Evolutionary conservation across 257 asterid genomes (phyloP).

Genomic region (Solanum pimpinellifolium): DNA sequence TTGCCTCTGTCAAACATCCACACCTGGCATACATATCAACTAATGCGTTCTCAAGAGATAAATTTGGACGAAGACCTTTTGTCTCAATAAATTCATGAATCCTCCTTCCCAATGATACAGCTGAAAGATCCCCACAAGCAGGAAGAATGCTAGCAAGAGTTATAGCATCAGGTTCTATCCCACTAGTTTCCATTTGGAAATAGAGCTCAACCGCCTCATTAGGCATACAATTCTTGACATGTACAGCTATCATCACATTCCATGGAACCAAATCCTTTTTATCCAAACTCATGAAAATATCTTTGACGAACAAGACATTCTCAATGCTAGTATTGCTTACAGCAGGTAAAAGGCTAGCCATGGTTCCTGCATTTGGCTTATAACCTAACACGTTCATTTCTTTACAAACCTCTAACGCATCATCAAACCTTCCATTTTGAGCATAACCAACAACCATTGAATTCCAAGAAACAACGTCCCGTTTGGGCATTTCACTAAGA

Average conservation of each 20-base stretch:
- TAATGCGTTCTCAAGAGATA: slow-evolving; percentile 71
- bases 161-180: slow-evolving; percentile 48
- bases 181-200: slow-evolving; percentile 42
- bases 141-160: slow-evolving; percentile 81
- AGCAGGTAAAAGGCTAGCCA: slow-evolving; percentile 91
- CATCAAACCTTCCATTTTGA: slow-evolving; percentile 54
- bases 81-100: slow-evolving; percentile 41
- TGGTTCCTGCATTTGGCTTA: slow-evolving; percentile 64
- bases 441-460: slow-evolving; percentile 72
- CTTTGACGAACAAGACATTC: slow-evolving; percentile 48
- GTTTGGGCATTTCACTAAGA: slow-evolving; percentile 44
- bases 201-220: slow-evolving; percentile 55
- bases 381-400: slow-evolving; percentile 50
- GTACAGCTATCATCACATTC: slow-evolving; percentile 82
- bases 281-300: slow-evolving; percentile 46
- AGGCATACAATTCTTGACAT: slow-evolving; percentile 59
- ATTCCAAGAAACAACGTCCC: slow-evolving; percentile 82
- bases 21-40: slow-evolving; percentile 94
- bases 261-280: slow-evolving; percentile 51
- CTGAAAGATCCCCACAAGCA: slow-evolving; percentile 86
- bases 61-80: slow-evolving; percentile 45
- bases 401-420: slow-evolving; percentile 57
- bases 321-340: slow-evolving; percentile 49
- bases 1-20: slow-evolving; percentile 69
- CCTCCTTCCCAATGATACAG: slow-evolving; percentile 44